Base-by-base conservation (phyloP, 1,284 basidiomycete genomes). In the Papiliotrema terrestris region DNA sequence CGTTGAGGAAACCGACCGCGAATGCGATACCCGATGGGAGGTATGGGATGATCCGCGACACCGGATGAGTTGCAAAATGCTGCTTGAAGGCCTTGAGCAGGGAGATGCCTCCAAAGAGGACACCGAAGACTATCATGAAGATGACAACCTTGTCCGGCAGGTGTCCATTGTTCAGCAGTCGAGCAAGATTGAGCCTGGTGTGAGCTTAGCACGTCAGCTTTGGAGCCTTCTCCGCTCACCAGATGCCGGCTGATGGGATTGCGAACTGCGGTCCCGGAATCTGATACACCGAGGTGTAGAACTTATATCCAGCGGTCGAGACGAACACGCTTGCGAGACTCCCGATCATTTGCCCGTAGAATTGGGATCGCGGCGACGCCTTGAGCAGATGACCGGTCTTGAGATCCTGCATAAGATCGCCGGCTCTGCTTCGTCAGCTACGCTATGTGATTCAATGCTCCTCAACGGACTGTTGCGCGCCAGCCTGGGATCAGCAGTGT, bases 371-470 rank as follows among this genome's bases (percentile, higher is more conserved):
- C 23, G 90, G 90, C 9, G 90, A 91, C 5, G 90, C 92, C 58
- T 84, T 84, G 50, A 94, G 83, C 20, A 97, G 81, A 70, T 93
- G 88, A 0, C 95, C 95, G 1, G 94, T 97, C 79, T 98, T 98
- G 62, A 97, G 81, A 74, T 98, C 95, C 79, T 98, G 94, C 93
- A 98, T 97, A 19, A 98, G 83, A 73, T 98, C 94, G 17, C 94
- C 95, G 8, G 94, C 92, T 73, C 89, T 91, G 63, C 17, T 2
- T 36, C 5, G 22, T 49, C 49, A 56, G 44, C 44, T 41, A 46
- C 43, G 14, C 14, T 37, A 17, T 19, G 49, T 23, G 41, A 37
- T n/a, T 1, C n/a, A 2, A 5, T 5, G 25, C 14, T 13, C 5
- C 1, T 17, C 41, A 38, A 78, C 86, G 65, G 68, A 90, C 85